phyloP scores from a whole-genome alignment of 2,329 filamentous ascomycete genomes.

The Dissoconium aciculare region DNA sequence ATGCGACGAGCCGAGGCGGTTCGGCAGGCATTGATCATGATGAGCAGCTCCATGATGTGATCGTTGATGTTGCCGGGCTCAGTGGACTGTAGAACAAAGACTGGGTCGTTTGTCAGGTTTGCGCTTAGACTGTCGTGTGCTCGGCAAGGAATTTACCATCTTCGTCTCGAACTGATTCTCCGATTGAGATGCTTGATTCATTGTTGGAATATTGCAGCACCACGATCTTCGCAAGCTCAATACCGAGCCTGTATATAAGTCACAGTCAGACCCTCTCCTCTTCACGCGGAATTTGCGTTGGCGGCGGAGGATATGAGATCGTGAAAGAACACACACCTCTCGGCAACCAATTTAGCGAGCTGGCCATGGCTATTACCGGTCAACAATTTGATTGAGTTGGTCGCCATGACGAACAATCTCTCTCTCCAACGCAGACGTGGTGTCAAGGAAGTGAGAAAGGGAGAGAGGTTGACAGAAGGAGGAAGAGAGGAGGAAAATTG shows the following conservation, averaged over 20 bases:
- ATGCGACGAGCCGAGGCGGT: slow-evolving; percentile 76
- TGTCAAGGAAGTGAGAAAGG: no score
- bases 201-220: slow-evolving; percentile 76
- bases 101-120: slow-evolving; percentile 25
- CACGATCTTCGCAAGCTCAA: slow-evolving; percentile 64
- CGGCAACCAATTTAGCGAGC: slow-evolving; percentile 54
- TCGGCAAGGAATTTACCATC: slow-evolving; percentile 44
- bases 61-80: slow-evolving; percentile 95
- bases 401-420: no score
- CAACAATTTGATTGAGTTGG: slow-evolving; percentile 60
- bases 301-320: no score
- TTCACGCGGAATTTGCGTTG: no score
- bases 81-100: slow-evolving; percentile 93
- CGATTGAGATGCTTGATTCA: slow-evolving; percentile 81
- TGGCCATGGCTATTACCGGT: slow-evolving; percentile 63
- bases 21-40: slow-evolving; percentile 95
- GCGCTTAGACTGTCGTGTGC: neutral
- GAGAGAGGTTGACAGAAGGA: no score
- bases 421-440: no score
- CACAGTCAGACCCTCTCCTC: slow-evolving; percentile 2
- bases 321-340: slow-evolving; percentile 36
- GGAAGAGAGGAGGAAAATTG: no score
- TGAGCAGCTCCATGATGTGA: slow-evolving; percentile 91
- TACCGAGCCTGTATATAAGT: slow-evolving; percentile 45
- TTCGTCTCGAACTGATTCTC: slow-evolving; percentile 91